Conservation (phyloP, 306 rosid genomes). For the Cyamopsis tetragonoloba region DNA sequence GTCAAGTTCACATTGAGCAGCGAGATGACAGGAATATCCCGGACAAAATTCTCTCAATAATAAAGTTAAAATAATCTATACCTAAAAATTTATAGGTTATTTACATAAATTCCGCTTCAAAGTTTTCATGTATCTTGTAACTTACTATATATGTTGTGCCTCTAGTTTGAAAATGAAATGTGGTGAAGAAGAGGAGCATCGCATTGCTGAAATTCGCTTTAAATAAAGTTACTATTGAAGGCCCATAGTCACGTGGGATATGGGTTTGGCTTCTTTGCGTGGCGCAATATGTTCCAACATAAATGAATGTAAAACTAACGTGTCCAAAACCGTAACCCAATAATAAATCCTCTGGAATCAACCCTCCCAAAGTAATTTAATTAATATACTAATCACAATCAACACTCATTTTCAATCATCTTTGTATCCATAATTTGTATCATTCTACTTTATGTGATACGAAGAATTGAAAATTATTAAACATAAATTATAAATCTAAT, state of each 20-base stretch:
- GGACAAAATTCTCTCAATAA: no score
- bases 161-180: background rate
- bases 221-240: slow-evolving; percentile 15
- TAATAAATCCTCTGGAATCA: background rate
- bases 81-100: no score
- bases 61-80: no score
- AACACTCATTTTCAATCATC: background rate
- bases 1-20: no score
- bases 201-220: slow-evolving; percentile 12
- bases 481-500: background rate
- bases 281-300: slow-evolving; percentile 1
- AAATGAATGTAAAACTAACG: background rate
- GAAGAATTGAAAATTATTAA: background rate
- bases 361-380: no score
- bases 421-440: background rate
- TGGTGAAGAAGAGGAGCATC: background rate
- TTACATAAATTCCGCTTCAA: no score
- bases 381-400: no score
- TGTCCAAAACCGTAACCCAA: background rate
- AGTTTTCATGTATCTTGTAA: no score
- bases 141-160: no score
- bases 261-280: slow-evolving; percentile 13
- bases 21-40: no score
- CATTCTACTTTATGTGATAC: background rate
- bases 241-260: slow-evolving; percentile 8